These are phyloP conservation scores for Leucaena leucocephala DNA, from an alignment of 306 rosid species.

Conservation along the genomic window DNA sequence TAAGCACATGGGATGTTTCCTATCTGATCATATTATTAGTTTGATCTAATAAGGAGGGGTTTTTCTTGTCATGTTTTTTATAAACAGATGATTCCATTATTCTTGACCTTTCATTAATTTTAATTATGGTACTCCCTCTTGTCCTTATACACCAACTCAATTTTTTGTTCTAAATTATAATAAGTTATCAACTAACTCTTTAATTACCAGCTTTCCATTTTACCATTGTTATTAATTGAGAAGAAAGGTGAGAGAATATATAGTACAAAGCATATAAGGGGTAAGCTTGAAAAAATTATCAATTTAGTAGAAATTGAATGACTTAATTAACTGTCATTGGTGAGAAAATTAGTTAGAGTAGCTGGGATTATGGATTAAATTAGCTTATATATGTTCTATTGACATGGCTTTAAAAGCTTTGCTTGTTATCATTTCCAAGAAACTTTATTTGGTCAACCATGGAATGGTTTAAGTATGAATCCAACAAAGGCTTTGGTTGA, in stretches of 20 bases:
- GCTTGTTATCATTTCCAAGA: constrained; percentile 47
- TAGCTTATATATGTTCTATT: constrained; percentile 32
- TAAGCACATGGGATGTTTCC: constrained; percentile 54
- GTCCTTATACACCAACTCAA: too few species aligned
- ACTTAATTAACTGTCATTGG: too few species aligned
- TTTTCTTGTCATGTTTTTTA: constrained; percentile 29
- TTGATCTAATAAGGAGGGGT: constrained; percentile 13
- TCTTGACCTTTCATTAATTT: constrained; percentile 32
- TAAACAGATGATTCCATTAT: constrained; percentile 32
- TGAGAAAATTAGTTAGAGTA: too few species aligned
- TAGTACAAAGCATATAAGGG: too few species aligned
- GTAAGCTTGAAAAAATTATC: not conserved
- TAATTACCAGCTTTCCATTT: too few species aligned
- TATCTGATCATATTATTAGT: constrained; percentile 43
- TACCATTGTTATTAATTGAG: too few species aligned
- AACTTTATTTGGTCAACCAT: constrained; percentile 44
- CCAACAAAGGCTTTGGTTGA: constrained; percentile 4
- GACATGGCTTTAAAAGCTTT: constrained; percentile 29
- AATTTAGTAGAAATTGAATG: constrained; percentile 31
- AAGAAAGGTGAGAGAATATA: too few species aligned
- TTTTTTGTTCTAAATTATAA: too few species aligned
- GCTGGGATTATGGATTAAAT: constrained; percentile 40
- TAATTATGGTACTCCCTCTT: constrained; percentile 8
- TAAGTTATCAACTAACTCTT: too few species aligned
- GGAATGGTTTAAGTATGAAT: not conserved